Conservation (phyloP, 2,329 filamentous ascomycete genomes). For the Botryosphaeria dothidea region DNA sequence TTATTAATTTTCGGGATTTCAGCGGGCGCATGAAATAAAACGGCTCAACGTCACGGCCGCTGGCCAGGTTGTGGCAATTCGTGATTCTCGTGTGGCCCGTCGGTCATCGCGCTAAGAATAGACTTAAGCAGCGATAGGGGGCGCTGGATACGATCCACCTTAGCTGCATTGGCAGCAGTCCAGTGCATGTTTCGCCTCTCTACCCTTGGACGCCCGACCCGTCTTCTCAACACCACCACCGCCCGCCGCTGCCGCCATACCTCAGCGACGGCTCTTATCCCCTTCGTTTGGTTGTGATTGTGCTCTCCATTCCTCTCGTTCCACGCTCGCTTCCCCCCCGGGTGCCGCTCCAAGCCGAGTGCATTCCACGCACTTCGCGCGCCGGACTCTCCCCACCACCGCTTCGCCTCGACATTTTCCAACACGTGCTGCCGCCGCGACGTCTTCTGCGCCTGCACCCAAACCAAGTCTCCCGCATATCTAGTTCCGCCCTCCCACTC, state of each 20-base stretch:
- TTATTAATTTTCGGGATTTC: constrained; percentile 3
- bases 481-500: constrained; percentile 23
- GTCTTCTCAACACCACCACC: constrained; percentile 15
- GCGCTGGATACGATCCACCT: constrained; percentile 8
- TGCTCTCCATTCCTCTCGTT: constrained; percentile 25
- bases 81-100: constrained; percentile 15
- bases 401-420: constrained; percentile 1
- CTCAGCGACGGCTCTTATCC: not conserved
- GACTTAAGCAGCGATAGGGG: constrained; percentile 17
- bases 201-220: constrained; percentile 14
- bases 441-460: constrained; percentile 30
- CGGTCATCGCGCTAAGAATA: constrained; percentile 7
- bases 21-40: constrained; percentile 9
- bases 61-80: constrained; percentile 3
- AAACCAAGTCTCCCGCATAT: constrained; percentile 18
- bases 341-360: constrained; percentile 1
- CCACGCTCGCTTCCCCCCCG: constrained; percentile 27
- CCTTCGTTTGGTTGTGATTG: constrained; percentile 16
- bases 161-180: constrained; percentile 12
- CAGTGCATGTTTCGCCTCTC: constrained; percentile 15
- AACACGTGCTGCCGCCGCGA: not conserved
- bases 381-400: constrained; percentile 8
- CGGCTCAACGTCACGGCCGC: constrained; percentile 3
- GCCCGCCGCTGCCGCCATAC: constrained; percentile 25
- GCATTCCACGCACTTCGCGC: constrained; percentile 6